Evolutionary conservation across 1,284 basidiomycete species (phyloP).

Genomic region (Rhodotorula sp.): DNA sequence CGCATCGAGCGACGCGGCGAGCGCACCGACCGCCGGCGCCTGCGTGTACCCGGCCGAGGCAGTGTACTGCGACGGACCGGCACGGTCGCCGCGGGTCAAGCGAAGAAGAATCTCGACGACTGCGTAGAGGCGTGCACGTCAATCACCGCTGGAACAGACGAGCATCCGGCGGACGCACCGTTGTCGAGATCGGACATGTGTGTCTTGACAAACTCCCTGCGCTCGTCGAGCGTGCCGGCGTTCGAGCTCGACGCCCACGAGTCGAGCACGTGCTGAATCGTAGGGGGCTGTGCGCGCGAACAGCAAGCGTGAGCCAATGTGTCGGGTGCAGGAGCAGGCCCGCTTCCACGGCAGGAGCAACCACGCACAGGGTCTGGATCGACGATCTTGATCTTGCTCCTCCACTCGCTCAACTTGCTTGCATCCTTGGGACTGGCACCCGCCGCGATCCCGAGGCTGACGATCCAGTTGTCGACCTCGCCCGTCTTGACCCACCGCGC

Average conservation of each 20-base stretch:
- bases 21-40: conserved; percentile 54
- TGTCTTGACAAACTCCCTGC: conserved; percentile 80
- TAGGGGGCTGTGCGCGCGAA: conserved; percentile 68
- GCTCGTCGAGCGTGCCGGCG: conserved; percentile 70
- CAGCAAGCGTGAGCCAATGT: no score
- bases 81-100: conserved; percentile 75
- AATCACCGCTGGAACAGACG: background rate
- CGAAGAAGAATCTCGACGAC: conserved; percentile 84
- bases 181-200: conserved; percentile 79
- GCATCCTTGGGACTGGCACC: conserved; percentile 43
- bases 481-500: conserved; percentile 95
- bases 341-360: conserved; percentile 47
- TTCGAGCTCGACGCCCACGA: conserved; percentile 80
- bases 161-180: conserved; percentile 39
- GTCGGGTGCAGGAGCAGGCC: no score
- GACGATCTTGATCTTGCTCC: conserved; percentile 82
- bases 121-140: conserved; percentile 2
- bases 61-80: conserved; percentile 57
- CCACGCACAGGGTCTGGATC: conserved; percentile 89
- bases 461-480: conserved; percentile 88
- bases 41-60: conserved; percentile 29
- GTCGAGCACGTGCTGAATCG: conserved; percentile 82
- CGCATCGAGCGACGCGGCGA: conserved; percentile 63
- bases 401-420: conserved; percentile 63
- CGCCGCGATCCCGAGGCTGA: conserved; percentile 70